These are phyloP conservation scores for Plasmopara muralis DNA, from an alignment of 352 stramenopile genomes.

Conservation along the genomic window DNA sequence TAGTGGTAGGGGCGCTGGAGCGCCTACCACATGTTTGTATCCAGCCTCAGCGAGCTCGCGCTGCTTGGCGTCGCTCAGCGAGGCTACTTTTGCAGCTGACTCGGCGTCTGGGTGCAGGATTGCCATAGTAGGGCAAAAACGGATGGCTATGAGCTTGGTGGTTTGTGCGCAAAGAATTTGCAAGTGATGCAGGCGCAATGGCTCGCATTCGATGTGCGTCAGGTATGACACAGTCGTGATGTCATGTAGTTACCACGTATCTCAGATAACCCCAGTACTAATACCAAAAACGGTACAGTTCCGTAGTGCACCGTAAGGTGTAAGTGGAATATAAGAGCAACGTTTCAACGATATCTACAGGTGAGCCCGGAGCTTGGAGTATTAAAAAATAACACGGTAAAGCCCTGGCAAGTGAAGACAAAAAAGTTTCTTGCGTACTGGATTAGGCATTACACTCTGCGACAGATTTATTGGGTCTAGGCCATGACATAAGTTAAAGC, in stretches of 20 bases:
- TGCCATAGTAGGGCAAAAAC: slow-evolving; percentile 30
- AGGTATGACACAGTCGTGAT: slow-evolving; percentile 33
- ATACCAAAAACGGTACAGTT: no score
- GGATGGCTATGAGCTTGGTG: slow-evolving; percentile 2
- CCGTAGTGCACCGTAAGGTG: no score
- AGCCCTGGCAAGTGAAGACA: no score
- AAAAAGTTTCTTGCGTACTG: no score
- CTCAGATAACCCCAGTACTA: no score
- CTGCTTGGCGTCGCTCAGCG: slow-evolving; percentile 30
- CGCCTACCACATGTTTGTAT: slow-evolving; percentile 66
- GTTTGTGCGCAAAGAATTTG: slow-evolving; percentile 24
- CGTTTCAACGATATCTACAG: no score
- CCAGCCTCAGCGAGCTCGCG: slow-evolving; percentile 51
- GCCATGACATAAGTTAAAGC: no score
- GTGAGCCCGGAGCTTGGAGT: no score
- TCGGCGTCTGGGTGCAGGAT: slow-evolving; percentile 62
- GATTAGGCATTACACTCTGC: no score
- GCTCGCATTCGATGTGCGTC: slow-evolving; percentile 22
- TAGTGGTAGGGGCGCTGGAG: slow-evolving; percentile 73
- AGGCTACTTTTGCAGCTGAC: slow-evolving; percentile 21
- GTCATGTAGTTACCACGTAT: slow-evolving; percentile 24
- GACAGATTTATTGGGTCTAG: no score
- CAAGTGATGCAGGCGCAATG: slow-evolving; percentile 25
- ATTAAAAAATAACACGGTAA: no score
- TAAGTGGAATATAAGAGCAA: no score